Base-by-base conservation (phyloP, 2,329 filamentous ascomycete genomes). In the Xylaria hypoxylon region DNA sequence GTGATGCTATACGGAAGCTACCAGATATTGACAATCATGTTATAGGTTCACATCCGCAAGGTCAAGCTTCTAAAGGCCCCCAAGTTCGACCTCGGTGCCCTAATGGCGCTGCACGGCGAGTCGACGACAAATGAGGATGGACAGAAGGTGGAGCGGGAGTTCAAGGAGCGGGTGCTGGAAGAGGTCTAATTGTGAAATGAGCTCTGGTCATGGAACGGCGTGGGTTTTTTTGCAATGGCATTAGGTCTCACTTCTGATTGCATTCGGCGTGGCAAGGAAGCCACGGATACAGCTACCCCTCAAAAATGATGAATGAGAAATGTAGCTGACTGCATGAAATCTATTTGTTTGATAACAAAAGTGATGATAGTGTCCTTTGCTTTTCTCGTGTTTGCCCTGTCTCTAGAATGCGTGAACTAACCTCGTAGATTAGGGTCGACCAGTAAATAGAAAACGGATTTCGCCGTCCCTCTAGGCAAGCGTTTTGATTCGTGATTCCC, bases 31-130 rank as follows among this genome's bases (percentile, higher is more conserved):
- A 85, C 73, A 65, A 64, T 62, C 13, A 70, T n/a, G 24, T 58
- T 44, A 71, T 10, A 98, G 94, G 94, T 98, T 80, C 96, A 99
- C 89, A 97, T 99, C 85, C 94, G 96, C 85, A 99, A 99, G 90
- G 95, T 99, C 80, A 99, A 99, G 91, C 92, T 99, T 77, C 88
- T 99, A 77, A 99, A 99, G 91, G 84, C 91, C 75, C 96, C 96
- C 81, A 99, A 99, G 89, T 98, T 99, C 87, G 96, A 99, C 81
- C 92, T 99, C 74, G 96, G 96, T 84, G 92, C 93, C 77, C 90
- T 99, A 77, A 91, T 99, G 84, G 92, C 92, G 83, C 91, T 99
- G 78, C 96, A 99, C 87, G 96, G 96, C 85, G 96, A 99, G 89
- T 96, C 94, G 71, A 91, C 89, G 80, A 94, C 93, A 77, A 94